Evolutionary conservation across 2,329 filamentous ascomycete genomes (phyloP), one percentile per base, ranked within the genome.

Genomic region (Aspergillus ochraceoroseus): DNA sequence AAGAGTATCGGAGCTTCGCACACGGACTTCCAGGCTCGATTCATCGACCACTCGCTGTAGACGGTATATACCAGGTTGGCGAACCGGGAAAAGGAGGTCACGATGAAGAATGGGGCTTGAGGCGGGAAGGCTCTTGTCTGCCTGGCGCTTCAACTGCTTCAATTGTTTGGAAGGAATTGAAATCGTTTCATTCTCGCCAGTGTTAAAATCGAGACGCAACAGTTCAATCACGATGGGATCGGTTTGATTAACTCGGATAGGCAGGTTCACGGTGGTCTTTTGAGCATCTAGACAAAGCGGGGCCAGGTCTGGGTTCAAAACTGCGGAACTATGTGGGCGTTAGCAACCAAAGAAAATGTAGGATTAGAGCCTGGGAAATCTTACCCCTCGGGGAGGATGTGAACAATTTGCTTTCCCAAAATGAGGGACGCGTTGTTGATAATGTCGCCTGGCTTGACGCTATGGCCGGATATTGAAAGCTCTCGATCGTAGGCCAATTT

Each of bases 321-420:
- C 75, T 9, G 89, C 92, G 33, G 89, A 92, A 12, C 81, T 85
- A 55, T 22, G 42, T 37, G 12, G 12, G 38, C 18, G 55, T 70
- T 41, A 68, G 60, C 41, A 27, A 31, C 13, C 22, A 17, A 23
- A 9, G 13, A 17, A 8, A 6, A 38, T 18, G 11, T 7, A 15
- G 8, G 18, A 30, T 17, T 7, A 19, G 18, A 25, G 20, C 19
- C 8, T 7, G 3, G n/a, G 40, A 32, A 30, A 28, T 14, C 73
- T 52, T 64, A 83, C 71, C 94, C 94, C 72, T 98, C 92, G 2
- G 92, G 92, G 40, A 98, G 72, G 58, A 98, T 95, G 61, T 98
- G 92, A 65, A 98, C 90, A 54, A 95, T 94, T 68, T 96, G 89
- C 63, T 88, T 92, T 58, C 92, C 92, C 68, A 95, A 77, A 49